Evolutionary conservation across 2,329 filamentous ascomycete species (phyloP).

Genomic region (Westerdykella sp.): DNA sequence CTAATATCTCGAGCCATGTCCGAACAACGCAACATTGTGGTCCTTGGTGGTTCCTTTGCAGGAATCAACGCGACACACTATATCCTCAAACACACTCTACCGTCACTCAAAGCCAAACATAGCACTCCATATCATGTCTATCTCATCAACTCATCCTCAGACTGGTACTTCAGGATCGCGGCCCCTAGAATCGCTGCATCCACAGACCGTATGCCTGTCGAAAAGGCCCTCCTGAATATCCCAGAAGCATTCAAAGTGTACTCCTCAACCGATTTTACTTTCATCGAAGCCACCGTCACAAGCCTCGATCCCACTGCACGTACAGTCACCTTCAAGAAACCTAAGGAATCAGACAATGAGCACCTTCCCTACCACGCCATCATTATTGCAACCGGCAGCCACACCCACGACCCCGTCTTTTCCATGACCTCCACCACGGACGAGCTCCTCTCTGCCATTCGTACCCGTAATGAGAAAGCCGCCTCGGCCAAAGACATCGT

Average conservation of each 20-base stretch:
- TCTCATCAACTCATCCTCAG: constrained; percentile 48
- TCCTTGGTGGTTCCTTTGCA: constrained; percentile 27
- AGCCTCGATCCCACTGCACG: constrained; percentile 41
- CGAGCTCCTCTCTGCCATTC: constrained; percentile 25
- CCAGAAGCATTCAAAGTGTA: constrained; percentile 48
- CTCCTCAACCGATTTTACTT: constrained; percentile 41
- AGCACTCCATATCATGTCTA: constrained; percentile 46
- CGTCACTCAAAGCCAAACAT: constrained; percentile 24
- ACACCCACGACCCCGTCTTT: constrained; percentile 41
- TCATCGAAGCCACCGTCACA: constrained; percentile 47
- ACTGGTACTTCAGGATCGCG: constrained; percentile 50
- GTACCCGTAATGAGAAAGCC: constrained; percentile 32
- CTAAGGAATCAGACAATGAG: constrained; percentile 9
- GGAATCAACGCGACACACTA: constrained; percentile 31
- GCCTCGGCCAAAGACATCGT: constrained; percentile 40
- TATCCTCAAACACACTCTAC: constrained; percentile 32
- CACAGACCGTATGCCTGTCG: constrained; percentile 41
- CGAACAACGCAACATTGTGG: constrained; percentile 31
- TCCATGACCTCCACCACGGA: constrained; percentile 36
- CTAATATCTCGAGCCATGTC: constrained; percentile 13
- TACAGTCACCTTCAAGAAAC: constrained; percentile 40
- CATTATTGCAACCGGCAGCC: constrained; percentile 51
- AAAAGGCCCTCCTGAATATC: constrained; percentile 48
- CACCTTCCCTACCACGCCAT: constrained; percentile 48
- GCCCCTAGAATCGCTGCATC: constrained; percentile 50